These are phyloP conservation scores for Ziziphus jujuba DNA, from an alignment of 306 rosid species.

Conservation along the genomic window DNA sequence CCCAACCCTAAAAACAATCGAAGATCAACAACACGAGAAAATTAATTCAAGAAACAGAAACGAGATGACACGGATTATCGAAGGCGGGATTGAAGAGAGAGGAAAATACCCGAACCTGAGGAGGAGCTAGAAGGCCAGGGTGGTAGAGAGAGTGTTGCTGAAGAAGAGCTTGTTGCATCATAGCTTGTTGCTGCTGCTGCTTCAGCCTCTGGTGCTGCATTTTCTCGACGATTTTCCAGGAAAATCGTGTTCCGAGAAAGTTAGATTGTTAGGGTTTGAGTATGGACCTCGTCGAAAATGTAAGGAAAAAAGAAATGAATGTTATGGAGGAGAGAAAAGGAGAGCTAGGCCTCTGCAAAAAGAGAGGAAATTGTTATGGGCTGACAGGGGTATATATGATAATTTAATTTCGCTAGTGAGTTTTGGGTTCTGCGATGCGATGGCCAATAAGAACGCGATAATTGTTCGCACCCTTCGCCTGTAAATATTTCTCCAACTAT, in stretches of 20 bases:
- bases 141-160: conserved; percentile 97
- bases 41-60: not conserved
- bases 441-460: too few relatives aligned
- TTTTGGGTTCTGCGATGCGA: too few relatives aligned
- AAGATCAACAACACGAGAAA: conserved; percentile 5
- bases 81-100: not conserved
- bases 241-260: conserved; percentile 30
- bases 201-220: conserved; percentile 98
- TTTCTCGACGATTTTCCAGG: conserved; percentile 38
- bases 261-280: conserved; percentile 73
- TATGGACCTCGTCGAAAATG: conserved; percentile 29
- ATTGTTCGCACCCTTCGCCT: too few relatives aligned
- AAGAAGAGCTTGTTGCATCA: conserved; percentile 97
- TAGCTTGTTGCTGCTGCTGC: conserved; percentile 95
- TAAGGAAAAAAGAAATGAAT: not conserved
- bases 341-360: conserved; percentile 34
- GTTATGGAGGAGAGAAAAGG: not conserved
- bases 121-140: conserved; percentile 93
- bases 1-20: not conserved
- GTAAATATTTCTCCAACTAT: too few relatives aligned
- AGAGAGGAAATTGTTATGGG: conserved; percentile 11
- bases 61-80: not conserved
- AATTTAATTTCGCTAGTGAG: too few relatives aligned
- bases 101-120: conserved; percentile 62
- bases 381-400: not conserved